Evolutionary conservation across 129 eudicot genomes (phyloP).

Genomic region (Flaveria sonorensis): DNA sequence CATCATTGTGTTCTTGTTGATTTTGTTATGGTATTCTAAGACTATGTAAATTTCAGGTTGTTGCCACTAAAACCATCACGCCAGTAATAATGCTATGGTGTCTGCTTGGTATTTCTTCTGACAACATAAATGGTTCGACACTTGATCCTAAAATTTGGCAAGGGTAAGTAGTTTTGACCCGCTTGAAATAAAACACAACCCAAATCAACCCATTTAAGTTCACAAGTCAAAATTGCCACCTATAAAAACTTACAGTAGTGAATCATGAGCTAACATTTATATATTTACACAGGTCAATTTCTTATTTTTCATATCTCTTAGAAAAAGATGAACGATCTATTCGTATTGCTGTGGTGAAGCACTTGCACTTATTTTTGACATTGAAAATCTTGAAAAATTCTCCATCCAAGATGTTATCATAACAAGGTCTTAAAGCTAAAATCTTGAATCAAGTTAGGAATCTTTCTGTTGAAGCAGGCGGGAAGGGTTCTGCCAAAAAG

Average conservation of each 20-base stretch:
- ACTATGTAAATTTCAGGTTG: constrained; percentile 52
- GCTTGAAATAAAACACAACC: constrained; percentile 3
- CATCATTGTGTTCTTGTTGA: neutral
- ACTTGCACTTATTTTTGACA: constrained; percentile 73
- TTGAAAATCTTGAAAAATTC: constrained; percentile 65
- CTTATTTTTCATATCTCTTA: constrained; percentile 68
- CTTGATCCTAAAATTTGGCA: constrained; percentile 77
- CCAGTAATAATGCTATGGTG: constrained; percentile 61
- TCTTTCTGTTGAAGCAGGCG: constrained; percentile 89
- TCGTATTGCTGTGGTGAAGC: constrained; percentile 88
- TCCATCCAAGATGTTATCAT: constrained; percentile 43
- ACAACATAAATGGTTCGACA: constrained; percentile 65
- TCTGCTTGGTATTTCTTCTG: constrained; percentile 90
- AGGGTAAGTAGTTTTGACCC: constrained; percentile 54
- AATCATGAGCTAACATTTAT: neutral
- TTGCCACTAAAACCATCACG: constrained; percentile 67
- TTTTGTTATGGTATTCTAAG: constrained; percentile 10
- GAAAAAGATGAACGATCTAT: constrained; percentile 83
- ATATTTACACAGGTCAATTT: constrained; percentile 61
- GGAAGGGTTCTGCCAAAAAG: constrained; percentile 87
- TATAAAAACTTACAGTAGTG: neutral
- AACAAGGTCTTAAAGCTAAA: constrained; percentile 63
- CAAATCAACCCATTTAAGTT: neutral
- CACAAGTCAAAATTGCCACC: neutral
- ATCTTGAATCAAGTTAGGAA: constrained; percentile 66